Evolutionary conservation across 148 eudicot species (phyloP), one percentile per base, ranked within the genome.

Genomic region (Pouteria glomerata): DNA sequence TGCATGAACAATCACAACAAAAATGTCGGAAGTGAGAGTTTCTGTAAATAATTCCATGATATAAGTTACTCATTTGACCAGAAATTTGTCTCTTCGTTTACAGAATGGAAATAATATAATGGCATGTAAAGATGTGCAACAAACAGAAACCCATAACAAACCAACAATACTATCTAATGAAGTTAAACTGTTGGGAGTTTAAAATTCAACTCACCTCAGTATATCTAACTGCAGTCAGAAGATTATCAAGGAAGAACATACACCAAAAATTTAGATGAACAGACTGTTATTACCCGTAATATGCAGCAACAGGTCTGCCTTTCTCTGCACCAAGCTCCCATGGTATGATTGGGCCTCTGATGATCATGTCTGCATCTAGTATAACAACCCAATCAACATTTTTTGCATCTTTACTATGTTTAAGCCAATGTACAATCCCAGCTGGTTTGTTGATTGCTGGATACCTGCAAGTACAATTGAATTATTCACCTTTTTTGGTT

Each of bases 361-460:
- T 82, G 76, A 95, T 85, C 97, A 85, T 85, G 66, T 95, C 98
- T 14, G 98, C 98, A 76, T 94, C 98, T 45, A 95, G 79, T 71
- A 95, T 85, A 37, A 95, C 88, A 72, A 95, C 98, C 98, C 98
- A 95, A 78, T 91, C 97, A 21, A 91, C 96, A 72, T 89, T 95
- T 37, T 89, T 42, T 56, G 98, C 89, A 33, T 95, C 97, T 74
- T 89, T 73, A 74, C 96, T 95, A 63, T 91, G 78, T 77, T 85
- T 45, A 48, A 95, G 92, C 98, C 98, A 95, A 82, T 95, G 97
- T 8, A 88, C 77, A 30, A 94, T 81, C 68, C 96, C 98, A 45
- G 86, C 98, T 26, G 98, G 98, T 77, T 95, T 95, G 80, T 95
- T 95, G 60, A 91, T 91, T 35, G 98, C 97, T 10, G 98, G 97